Conservation (phyloP, 2,329 filamentous ascomycete genomes). For the Coniella lustricola region DNA sequence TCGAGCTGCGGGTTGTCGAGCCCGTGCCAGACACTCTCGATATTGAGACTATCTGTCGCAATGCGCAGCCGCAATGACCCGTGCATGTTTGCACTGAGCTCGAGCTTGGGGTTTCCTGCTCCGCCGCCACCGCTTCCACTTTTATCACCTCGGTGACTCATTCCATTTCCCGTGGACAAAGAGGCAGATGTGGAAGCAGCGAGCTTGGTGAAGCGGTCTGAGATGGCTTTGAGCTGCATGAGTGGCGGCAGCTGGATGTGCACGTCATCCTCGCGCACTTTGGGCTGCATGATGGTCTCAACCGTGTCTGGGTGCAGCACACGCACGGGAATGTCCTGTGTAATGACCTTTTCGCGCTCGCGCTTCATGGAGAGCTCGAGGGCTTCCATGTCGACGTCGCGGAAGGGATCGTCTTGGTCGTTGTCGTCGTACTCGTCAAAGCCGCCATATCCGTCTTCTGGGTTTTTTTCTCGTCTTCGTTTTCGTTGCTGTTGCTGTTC, state of each 20-base stretch:
- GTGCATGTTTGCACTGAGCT: constrained; percentile 91
- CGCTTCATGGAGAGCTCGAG: constrained; percentile 52
- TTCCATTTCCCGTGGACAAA: constrained; percentile 19
- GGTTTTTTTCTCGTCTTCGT: too few species aligned
- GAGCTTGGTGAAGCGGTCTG: constrained; percentile 89
- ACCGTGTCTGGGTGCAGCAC: constrained; percentile 78
- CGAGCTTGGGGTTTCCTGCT: constrained; percentile 56
- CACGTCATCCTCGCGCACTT: constrained; percentile 84
- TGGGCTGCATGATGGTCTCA: constrained; percentile 90
- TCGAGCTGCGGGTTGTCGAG: constrained; percentile 85
- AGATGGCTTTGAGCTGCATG: constrained; percentile 85
- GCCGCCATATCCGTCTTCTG: neutral
- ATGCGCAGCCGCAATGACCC: constrained; percentile 76
- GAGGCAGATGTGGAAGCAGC: constrained; percentile 34
- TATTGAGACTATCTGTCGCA: constrained; percentile 74
- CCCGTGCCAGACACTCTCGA: constrained; percentile 78
- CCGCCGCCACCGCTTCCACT: constrained; percentile 8
- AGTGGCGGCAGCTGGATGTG: constrained; percentile 86
- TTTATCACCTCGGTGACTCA: neutral
- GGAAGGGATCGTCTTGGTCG: constrained; percentile 33
- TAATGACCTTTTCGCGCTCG: constrained; percentile 85
- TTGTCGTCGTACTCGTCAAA: constrained; percentile 32
- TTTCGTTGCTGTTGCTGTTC: constrained; percentile 6
- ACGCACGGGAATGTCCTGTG: constrained; percentile 91
- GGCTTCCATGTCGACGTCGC: constrained; percentile 37